These are phyloP conservation scores for Clavariopsis aquatica DNA, from an alignment of 495 filamentous ascomycete species.

Conservation along the genomic window DNA sequence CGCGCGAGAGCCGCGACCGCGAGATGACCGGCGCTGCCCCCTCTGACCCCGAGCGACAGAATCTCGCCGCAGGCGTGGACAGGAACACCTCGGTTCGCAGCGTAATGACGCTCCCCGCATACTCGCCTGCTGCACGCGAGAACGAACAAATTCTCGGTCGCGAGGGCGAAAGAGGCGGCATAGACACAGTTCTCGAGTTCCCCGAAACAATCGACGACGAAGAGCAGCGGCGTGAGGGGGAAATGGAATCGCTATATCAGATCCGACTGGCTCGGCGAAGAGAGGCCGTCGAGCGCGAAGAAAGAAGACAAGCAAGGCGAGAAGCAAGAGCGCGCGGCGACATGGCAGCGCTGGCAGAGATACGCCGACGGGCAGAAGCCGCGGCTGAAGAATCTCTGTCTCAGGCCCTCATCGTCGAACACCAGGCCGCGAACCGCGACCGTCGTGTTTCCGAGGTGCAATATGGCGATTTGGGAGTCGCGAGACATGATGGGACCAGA, in stretches of 20 bases:
- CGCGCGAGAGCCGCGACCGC: constrained; percentile 24
- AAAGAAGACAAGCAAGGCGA: constrained; percentile 62
- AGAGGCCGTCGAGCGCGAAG: constrained; percentile 75
- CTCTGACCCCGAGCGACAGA: constrained; percentile 19
- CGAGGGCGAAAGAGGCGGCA: constrained; percentile 83
- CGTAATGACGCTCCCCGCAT: constrained; percentile 87
- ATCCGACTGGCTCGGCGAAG: constrained; percentile 76
- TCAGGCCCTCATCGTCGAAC: constrained; percentile 58
- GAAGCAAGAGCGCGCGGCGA: constrained; percentile 74
- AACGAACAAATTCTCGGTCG: constrained; percentile 84
- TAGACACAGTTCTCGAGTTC: constrained; percentile 87
- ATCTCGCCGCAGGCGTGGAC: constrained; percentile 57
- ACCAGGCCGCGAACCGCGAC: constrained; percentile 66
- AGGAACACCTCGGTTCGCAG: constrained; percentile 85
- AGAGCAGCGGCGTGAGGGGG: constrained; percentile 78
- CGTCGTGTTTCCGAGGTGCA: constrained; percentile 78
- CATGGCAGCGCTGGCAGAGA: constrained; percentile 56
- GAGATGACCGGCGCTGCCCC: constrained; percentile 27
- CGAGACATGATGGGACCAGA: constrained; percentile 83
- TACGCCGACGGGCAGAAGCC: constrained; percentile 38
- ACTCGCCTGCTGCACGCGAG: constrained; percentile 66
- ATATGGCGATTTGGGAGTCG: constrained; percentile 84
- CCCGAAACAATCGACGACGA: constrained; percentile 73
- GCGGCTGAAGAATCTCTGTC: constrained; percentile 31
- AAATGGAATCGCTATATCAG: constrained; percentile 92